Evolutionary conservation across 805 yeast species (phyloP).

Genomic region (Nakazawaea peltata): DNA sequence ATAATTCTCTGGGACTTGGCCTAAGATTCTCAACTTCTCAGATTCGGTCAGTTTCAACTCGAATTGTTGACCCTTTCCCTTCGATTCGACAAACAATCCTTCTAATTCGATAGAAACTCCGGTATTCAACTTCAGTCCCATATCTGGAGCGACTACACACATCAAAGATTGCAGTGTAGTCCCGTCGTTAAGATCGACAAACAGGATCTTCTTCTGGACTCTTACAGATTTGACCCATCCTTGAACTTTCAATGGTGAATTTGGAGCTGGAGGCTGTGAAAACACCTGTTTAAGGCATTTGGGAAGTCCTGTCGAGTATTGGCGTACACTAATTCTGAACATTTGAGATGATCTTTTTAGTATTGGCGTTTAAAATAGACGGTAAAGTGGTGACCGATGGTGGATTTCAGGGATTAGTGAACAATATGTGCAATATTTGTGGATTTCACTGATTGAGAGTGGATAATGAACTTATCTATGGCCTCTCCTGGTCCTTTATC

Average conservation of each 20-base stretch:
- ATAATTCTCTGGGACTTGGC: constrained; percentile 53
- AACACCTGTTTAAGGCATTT: constrained; percentile 21
- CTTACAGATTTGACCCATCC: constrained; percentile 80
- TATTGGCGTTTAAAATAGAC: too few relatives aligned
- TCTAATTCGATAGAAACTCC: constrained; percentile 28
- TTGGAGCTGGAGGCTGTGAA: constrained; percentile 24
- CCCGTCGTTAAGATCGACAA: constrained; percentile 79
- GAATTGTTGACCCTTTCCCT: constrained; percentile 38
- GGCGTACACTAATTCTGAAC: background rate
- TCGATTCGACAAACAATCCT: constrained; percentile 31
- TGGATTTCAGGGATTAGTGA: too few relatives aligned
- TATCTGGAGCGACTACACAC: constrained; percentile 41
- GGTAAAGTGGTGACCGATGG: too few relatives aligned
- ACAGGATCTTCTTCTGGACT: constrained; percentile 65
- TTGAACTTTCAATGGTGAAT: constrained; percentile 34
- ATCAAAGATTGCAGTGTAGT: constrained; percentile 45
- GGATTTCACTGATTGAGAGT: too few relatives aligned
- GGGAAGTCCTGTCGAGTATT: constrained; percentile 12
- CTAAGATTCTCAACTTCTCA: constrained; percentile 38
- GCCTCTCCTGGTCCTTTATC: too few relatives aligned
- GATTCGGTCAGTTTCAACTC: constrained; percentile 34
- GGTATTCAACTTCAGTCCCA: constrained; percentile 22
- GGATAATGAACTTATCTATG: too few relatives aligned
- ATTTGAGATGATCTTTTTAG: too few relatives aligned
- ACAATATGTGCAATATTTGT: too few relatives aligned